These are phyloP conservation scores for Batrachochytrium dendrobatidis DNA, from an alignment of 371 early-diverging fungal species.

Conservation along the genomic window DNA sequence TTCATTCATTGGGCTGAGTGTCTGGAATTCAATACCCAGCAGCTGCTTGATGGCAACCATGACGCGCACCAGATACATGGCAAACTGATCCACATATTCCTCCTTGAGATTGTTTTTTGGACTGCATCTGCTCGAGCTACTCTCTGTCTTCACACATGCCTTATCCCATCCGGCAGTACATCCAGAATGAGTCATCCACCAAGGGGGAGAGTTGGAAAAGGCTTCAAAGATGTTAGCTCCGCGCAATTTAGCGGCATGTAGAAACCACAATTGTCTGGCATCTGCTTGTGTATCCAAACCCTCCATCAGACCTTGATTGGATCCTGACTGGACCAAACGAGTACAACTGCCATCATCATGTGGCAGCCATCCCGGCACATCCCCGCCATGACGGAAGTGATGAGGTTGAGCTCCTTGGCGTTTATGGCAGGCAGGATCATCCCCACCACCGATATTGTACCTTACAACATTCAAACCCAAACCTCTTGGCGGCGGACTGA, in stretches of 20 bases:
- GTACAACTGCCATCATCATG: no score
- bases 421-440: neutral
- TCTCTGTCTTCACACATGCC: no score
- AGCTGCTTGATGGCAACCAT: neutral
- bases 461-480: neutral
- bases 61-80: neutral
- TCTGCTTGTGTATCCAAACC: neutral
- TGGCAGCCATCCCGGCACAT: neutral
- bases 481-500: neutral
- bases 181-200: neutral
- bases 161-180: neutral
- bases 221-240: conserved; percentile 1
- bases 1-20: neutral
- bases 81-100: neutral
- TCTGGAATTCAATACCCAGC: neutral
- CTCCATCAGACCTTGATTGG: no score
- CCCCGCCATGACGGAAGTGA: neutral
- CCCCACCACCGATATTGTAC: conserved; percentile 1
- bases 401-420: neutral
- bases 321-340: no score
- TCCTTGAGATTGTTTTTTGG: neutral
- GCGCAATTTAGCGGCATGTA: neutral
- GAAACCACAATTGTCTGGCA: neutral
- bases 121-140: no score
- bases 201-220: conserved; percentile 7